A percentile compares a stretch with the other conserved stretches of the same genome.
Conservation (phyloP, 495 filamentous ascomycete genomes). For the Letharia lupina region DNA sequence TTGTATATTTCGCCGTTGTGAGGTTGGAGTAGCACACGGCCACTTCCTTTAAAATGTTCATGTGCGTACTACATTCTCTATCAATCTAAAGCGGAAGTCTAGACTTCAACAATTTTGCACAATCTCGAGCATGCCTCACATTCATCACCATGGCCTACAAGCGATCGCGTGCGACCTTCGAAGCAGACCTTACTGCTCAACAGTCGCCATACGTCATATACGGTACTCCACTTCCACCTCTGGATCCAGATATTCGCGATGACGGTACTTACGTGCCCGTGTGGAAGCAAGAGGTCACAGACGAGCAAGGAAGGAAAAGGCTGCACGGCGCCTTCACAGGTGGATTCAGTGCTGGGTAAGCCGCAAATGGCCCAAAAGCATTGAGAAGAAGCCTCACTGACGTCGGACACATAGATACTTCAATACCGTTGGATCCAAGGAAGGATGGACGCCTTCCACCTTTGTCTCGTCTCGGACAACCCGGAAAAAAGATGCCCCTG, state of each 20-base stretch:
- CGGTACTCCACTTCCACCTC: conserved; percentile 77
- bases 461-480: conserved; percentile 86
- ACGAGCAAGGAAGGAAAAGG: conserved; percentile 85
- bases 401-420: conserved; percentile 60
- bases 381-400: conserved; percentile 29
- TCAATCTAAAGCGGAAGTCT: background rate
- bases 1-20: no score
- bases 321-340: conserved; percentile 96
- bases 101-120: background rate
- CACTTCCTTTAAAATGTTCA: no score
- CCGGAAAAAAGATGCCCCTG: conserved; percentile 57
- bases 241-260: conserved; percentile 71
- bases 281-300: conserved; percentile 96
- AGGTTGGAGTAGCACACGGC: no score
- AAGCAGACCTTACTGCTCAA: conserved; percentile 63
- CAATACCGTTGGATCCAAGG: conserved; percentile 95
- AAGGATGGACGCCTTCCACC: conserved; percentile 88
- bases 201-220: conserved; percentile 75
- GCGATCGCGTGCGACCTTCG: conserved; percentile 66
- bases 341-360: conserved; percentile 90
- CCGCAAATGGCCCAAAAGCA: conserved; percentile 22
- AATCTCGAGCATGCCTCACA: conserved; percentile 14
- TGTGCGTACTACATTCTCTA: background rate
- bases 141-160: conserved; percentile 60
- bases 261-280: conserved; percentile 90